Evolutionary conservation across 805 yeast genomes (phyloP), one percentile per base, ranked within the genome.

Genomic region (Saccharomycopsis sp.): DNA sequence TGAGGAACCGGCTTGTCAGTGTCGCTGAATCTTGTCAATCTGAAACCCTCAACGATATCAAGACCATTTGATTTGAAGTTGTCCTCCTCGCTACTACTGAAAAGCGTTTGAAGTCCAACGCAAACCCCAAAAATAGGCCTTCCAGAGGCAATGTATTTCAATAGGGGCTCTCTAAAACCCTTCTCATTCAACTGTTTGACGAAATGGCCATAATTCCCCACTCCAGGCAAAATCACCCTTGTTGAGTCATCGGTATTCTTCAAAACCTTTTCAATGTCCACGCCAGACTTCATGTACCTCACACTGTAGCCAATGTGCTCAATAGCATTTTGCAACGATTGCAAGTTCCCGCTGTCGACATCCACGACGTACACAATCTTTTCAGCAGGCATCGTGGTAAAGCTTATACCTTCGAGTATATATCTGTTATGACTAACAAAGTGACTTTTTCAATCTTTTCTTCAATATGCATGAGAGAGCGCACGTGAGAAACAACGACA

Each of bases 121-220:
- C 99, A 92, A 48, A 92, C 85, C 4, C 98, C 99, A 95, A 92
- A 85, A 21, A 92, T 63, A 12, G 94, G 85, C 52, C 76, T 76
- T 1, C 95, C 96, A n/a, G 81, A 64, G 5, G 65, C 61, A 27
- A 88, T 77, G 53, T 85, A 87, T 34, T 69, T 59, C 39, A 61
- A 63, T 19, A 94, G 62, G 0, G 94, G 94, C 27, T 64, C 70
- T 10, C 68, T 75, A 46, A 89, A 75, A 0, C 77, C 73, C 43
- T 81, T 69, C 3, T 65, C 64, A 35, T 66, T 67, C 34, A 92
- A 60, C 51, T 81, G 76, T 39, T 73, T 74, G 46, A 88, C 87
- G 57, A 89, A 88, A 58, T 92, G 97, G 34, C 96, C 98, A 59
- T 75, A 94, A 57, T 87, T 89, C 9, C 99, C 99, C 13, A 92